Conservation (phyloP, 2,329 filamentous ascomycete genomes). For the Neofusicoccum sp. region DNA sequence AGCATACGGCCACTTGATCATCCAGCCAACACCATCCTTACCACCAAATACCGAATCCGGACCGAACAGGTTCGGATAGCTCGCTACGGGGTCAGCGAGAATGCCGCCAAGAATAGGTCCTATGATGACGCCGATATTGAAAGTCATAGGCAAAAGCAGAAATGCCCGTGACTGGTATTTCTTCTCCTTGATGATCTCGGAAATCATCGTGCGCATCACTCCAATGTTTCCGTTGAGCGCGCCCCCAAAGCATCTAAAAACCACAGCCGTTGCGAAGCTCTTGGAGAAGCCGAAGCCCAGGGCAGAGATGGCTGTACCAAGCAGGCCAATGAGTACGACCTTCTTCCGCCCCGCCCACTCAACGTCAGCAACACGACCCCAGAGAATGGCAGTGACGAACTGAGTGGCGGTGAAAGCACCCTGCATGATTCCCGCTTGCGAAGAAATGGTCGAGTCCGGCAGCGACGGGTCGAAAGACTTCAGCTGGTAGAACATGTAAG, state of each 20-base stretch:
- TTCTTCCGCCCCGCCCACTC: conserved; percentile 69
- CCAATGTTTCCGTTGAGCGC: conserved; percentile 73
- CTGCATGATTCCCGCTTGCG: conserved; percentile 75
- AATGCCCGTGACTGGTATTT: conserved; percentile 62
- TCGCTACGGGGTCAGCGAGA: conserved; percentile 66
- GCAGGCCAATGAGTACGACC: conserved; percentile 74
- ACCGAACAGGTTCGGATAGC: conserved; percentile 65
- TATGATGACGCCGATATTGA: conserved; percentile 60
- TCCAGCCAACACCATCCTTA: conserved; percentile 63
- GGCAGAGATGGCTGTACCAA: conserved; percentile 68
- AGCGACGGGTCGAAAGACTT: conserved; percentile 69
- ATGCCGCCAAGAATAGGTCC: conserved; percentile 55
- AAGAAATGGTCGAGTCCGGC: conserved; percentile 67
- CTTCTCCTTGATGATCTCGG: conserved; percentile 71
- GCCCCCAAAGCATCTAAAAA: conserved; percentile 69
- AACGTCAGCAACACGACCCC: conserved; percentile 72
- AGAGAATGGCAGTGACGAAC: conserved; percentile 79
- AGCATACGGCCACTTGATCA: conserved; percentile 67
- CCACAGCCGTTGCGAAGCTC: conserved; percentile 63
- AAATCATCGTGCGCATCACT: conserved; percentile 74
- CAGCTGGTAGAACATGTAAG: conserved; percentile 90
- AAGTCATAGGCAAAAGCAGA: conserved; percentile 66
- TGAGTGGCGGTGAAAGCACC: conserved; percentile 81
- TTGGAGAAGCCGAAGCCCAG: conserved; percentile 70
- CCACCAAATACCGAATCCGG: conserved; percentile 60